Evolutionary conservation across 2,329 filamentous ascomycete species (phyloP).

Genomic region (Fusarium clavum): DNA sequence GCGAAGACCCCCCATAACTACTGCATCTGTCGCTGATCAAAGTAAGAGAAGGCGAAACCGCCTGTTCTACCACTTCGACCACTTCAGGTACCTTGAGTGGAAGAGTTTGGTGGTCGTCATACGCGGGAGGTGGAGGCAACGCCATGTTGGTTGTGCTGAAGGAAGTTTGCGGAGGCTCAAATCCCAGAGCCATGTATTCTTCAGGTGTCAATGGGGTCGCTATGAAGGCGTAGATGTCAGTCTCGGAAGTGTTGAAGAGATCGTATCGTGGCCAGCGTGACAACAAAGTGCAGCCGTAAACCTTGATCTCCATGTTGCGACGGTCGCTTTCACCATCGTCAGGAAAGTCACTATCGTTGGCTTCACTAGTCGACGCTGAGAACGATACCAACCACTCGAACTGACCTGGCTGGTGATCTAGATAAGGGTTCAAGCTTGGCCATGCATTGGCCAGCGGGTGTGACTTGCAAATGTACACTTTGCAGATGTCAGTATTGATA

Average conservation of each 20-base stretch:
- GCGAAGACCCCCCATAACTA: slow-evolving; percentile 52
- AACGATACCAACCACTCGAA: slow-evolving; percentile 63
- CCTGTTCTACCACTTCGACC: slow-evolving; percentile 47
- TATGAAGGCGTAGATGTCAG: slow-evolving; percentile 60
- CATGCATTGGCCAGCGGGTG: slow-evolving; percentile 46
- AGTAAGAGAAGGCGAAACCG: slow-evolving; percentile 51
- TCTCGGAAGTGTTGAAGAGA: slow-evolving; percentile 36
- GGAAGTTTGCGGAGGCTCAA: slow-evolving; percentile 30
- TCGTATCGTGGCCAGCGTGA: slow-evolving; percentile 49
- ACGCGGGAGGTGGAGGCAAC: slow-evolving; percentile 42
- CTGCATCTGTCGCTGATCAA: slow-evolving; percentile 48
- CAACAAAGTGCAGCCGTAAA: slow-evolving; percentile 67
- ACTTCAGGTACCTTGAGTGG: slow-evolving; percentile 49
- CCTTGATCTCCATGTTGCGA: slow-evolving; percentile 44
- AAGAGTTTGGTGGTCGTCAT: slow-evolving; percentile 35
- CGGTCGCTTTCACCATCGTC: slow-evolving; percentile 21
- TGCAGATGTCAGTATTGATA: slow-evolving; percentile 27
- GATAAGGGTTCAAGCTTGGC: slow-evolving; percentile 50
- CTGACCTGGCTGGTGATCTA: slow-evolving; percentile 60
- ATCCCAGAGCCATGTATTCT: slow-evolving; percentile 31
- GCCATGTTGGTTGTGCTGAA: slow-evolving; percentile 40
- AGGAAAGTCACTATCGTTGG: slow-evolving; percentile 30
- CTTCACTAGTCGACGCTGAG: slow-evolving; percentile 46
- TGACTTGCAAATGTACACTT: slow-evolving; percentile 18
- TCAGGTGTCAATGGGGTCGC: slow-evolving; percentile 56